Evolutionary conservation across 441 rosid species (phyloP).

Genomic region (Mallotus repandus): DNA sequence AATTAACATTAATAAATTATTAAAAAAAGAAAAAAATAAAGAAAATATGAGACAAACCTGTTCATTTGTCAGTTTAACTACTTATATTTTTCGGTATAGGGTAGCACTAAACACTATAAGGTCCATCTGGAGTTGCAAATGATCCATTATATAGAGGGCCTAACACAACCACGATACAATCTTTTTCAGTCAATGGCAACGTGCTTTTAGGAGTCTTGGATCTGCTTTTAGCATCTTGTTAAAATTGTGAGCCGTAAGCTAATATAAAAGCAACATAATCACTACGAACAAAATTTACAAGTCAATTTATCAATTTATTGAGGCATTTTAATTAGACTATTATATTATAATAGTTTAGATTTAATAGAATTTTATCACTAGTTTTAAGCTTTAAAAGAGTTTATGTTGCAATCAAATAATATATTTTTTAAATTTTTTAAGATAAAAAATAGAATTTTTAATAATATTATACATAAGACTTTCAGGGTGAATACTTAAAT

Average conservation of each 20-base stretch:
- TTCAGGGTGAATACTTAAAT: too few species aligned
- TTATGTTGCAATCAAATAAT: too few species aligned
- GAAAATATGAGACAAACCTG: conserved; percentile 50
- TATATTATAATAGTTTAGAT: too few species aligned
- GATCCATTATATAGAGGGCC: conserved; percentile 60
- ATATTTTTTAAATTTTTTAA: too few species aligned
- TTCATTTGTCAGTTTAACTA: conserved; percentile 70
- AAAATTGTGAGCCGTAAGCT: conserved; percentile 23
- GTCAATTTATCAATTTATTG: neutral
- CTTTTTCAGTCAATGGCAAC: conserved; percentile 47
- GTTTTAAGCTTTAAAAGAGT: too few species aligned
- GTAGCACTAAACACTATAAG: conserved; percentile 73
- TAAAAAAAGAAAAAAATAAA: too few species aligned
- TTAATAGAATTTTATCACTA: too few species aligned
- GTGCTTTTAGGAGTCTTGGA: conserved; percentile 47
- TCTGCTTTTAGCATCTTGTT: conserved; percentile 47
- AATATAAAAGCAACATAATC: conserved; percentile 1
- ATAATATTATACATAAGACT: too few species aligned
- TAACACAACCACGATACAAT: conserved; percentile 29
- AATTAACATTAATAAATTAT: too few species aligned
- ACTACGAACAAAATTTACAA: neutral
- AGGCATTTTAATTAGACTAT: neutral
- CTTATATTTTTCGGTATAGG: conserved; percentile 75
- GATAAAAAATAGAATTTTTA: too few species aligned
- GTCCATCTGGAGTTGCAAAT: conserved; percentile 43